Evolutionary conservation across 2,329 filamentous ascomycete genomes (phyloP), one percentile per base, ranked within the genome.

Genomic region (Dissoconium aciculare): DNA sequence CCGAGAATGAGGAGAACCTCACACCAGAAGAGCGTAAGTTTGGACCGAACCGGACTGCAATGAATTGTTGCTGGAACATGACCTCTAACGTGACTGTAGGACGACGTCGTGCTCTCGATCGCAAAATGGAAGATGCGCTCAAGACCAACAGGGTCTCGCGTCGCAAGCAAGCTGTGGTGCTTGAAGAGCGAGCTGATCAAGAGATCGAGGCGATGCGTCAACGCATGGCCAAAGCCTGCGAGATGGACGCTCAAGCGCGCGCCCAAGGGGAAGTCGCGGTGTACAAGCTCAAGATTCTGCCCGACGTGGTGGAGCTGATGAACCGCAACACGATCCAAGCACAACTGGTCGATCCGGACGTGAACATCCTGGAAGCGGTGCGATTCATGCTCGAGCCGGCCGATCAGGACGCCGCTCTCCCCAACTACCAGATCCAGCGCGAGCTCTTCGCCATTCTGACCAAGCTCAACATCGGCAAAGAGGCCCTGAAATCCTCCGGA

Each of bases 321-420:
- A 94, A 91, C 55, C 80, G 84, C 48, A 92, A 87, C 56, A 83
- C 80, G 32, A 72, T 87, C 15, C 81, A 80, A 50, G 68, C 82
- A 44, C 78, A 80, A 16, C 75, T 95, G 29, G 74, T 94, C 24
- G 87, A 94, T 44, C 87, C 87, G 0, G 89, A 98, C 50, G 91
- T 79, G 51, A 94, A 95, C 60, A 78, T 98, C 39, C 64, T 98
- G 23, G 83, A 92, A 57, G 81, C 85, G 10, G 83, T 98, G 49
- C 84, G 87, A 52, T 95, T 92, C 67, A 95, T 95, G 67, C 70
- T 98, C 13, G 89, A 98, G 54, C 89, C 89, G 1, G 69, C 95
- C 27, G 84, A 87, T 46, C 42, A 47, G 35, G 87, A 95, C 51
- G 89, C 87, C 34, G 87, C 82, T 37, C 68, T 98, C 29, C 89